A percentile compares a stretch with the other conserved stretches of the same genome.
These are phyloP conservation scores for Podospora pseudocomata DNA, from an alignment of 495 filamentous ascomycete species.

Conservation along the genomic window DNA sequence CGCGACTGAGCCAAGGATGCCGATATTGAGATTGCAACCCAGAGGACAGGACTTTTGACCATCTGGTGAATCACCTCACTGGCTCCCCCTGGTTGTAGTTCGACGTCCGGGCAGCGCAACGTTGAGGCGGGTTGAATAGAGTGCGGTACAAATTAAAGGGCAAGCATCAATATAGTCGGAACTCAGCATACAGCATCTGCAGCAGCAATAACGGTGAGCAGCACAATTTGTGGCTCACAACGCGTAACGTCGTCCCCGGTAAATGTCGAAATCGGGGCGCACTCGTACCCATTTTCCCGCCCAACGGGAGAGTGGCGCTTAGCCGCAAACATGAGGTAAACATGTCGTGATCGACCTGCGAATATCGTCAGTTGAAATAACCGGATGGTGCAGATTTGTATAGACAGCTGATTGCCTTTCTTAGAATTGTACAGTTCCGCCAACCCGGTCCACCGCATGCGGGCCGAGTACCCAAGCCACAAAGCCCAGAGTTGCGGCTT, in stretches of 20 bases:
- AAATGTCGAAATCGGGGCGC: background rate
- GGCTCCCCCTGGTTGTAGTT: background rate
- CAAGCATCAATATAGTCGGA: conserved; percentile 12
- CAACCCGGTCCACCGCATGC: conserved; percentile 7
- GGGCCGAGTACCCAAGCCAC: conserved; percentile 1
- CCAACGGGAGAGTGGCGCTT: conserved; percentile 6
- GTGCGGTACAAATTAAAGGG: background rate
- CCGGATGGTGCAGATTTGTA: conserved; percentile 4
- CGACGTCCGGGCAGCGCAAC: background rate
- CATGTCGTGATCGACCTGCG: conserved; percentile 4
- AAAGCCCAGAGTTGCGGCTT: conserved; percentile 2
- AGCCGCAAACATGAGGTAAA: no score
- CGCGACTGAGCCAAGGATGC: conserved; percentile 8
- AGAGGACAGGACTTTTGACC: background rate
- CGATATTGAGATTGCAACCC: conserved; percentile 8
- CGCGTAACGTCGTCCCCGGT: conserved; percentile 11
- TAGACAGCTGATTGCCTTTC: conserved; percentile 2
- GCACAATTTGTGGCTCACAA: conserved; percentile 1
- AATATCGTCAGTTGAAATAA: conserved; percentile 12
- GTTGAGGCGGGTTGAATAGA: conserved; percentile 4
- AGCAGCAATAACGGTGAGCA: background rate
- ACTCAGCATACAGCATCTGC: conserved; percentile 1
- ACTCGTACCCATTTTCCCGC: background rate
- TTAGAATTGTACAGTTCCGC: conserved; percentile 8
- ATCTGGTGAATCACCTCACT: background rate